Conservation (phyloP, 225 moss, liverwort and hornwort genomes). For the Sphagnum contortum region DNA sequence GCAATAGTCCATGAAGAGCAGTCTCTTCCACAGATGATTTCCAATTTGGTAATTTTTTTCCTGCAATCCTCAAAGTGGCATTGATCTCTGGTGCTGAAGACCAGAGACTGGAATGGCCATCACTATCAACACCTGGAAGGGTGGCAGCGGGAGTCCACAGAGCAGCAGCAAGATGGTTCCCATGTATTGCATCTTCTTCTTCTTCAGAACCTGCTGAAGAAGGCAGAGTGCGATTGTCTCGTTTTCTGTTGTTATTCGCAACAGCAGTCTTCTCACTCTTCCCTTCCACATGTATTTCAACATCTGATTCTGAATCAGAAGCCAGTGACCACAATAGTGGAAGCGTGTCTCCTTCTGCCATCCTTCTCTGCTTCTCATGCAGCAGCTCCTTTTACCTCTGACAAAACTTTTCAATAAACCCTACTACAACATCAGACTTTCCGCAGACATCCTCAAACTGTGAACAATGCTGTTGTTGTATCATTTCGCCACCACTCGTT, state of each 20-base stretch:
- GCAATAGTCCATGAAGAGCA: neutral
- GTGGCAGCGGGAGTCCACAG: constrained; percentile 19
- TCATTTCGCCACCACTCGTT: too few species aligned
- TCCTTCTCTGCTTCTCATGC: constrained; percentile 16
- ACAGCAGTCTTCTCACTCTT: constrained; percentile 3
- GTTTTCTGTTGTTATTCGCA: neutral
- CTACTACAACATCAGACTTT: too few species aligned
- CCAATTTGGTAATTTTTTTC: neutral
- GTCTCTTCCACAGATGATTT: constrained; percentile 2
- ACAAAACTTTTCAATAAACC: too few species aligned
- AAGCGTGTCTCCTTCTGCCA: constrained; percentile 20
- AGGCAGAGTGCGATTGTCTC: constrained; percentile 7
- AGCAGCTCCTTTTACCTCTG: neutral
- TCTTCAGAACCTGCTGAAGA: neutral
- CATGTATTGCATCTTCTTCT: constrained; percentile 6
- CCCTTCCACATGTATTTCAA: constrained; percentile 13
- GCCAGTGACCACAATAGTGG: constrained; percentile 8
- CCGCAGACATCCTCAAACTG: too few species aligned
- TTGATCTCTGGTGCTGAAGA: constrained; percentile 15
- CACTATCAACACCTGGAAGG: constrained; percentile 18
- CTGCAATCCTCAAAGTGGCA: neutral
- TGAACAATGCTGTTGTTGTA: too few species aligned
- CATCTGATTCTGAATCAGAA: constrained; percentile 5
- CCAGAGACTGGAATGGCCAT: constrained; percentile 32
- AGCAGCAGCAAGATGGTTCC: constrained; percentile 9